Percentiles rank a stretch among this genome's conserved stretches.
Conservation (phyloP, 805 yeast genomes). For the Candida pseudofarinosa region DNA sequence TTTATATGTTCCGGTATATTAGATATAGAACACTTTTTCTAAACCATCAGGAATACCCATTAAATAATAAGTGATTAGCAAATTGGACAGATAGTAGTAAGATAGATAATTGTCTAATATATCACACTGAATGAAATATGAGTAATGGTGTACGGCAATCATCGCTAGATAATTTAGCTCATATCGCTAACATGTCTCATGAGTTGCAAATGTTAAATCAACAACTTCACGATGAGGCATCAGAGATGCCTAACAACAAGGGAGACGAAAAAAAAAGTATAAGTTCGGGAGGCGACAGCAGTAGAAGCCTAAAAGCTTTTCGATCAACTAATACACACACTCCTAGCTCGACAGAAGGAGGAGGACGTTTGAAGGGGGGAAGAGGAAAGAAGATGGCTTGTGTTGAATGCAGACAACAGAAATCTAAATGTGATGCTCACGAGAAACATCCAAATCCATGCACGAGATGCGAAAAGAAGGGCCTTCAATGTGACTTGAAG, state of each 20-base stretch:
- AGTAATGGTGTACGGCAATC: conserved; percentile 16
- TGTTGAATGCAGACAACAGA: conserved; percentile 94
- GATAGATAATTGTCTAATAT: too few relatives aligned
- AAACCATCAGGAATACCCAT: background rate
- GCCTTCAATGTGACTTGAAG: conserved; percentile 66
- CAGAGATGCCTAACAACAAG: conserved; percentile 1
- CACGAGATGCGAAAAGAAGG: conserved; percentile 71
- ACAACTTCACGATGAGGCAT: conserved; percentile 13
- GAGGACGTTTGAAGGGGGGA: conserved; percentile 8
- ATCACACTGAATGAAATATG: conserved; percentile 8
- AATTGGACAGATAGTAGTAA: too few relatives aligned
- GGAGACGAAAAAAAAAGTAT: background rate
- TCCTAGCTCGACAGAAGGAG: background rate
- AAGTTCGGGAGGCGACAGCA: conserved; percentile 1
- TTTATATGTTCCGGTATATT: background rate
- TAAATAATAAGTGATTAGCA: background rate
- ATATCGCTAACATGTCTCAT: conserved; percentile 43
- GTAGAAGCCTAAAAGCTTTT: background rate
- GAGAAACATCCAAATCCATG: conserved; percentile 77
- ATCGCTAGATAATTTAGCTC: conserved; percentile 39
- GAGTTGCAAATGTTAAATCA: conserved; percentile 30
- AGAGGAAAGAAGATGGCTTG: conserved; percentile 72
- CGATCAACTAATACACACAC: background rate
- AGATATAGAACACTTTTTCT: background rate
- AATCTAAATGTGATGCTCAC: conserved; percentile 83